These are phyloP conservation scores for Tillandsia leiboldiana DNA, from an alignment of 176 grass and related monocot genomes.

Conservation along the genomic window DNA sequence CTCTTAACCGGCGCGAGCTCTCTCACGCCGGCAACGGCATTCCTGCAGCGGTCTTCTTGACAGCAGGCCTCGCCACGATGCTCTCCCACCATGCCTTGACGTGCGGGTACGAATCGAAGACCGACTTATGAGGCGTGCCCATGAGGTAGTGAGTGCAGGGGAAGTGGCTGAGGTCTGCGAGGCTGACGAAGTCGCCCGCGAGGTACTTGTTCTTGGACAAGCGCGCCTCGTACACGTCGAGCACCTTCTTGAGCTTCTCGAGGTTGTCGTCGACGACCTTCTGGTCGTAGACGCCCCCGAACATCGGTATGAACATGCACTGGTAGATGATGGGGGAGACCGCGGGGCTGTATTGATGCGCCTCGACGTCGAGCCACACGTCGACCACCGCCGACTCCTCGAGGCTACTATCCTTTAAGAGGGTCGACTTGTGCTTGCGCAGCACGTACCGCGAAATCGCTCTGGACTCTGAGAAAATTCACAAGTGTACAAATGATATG, in stretches of 20 bases:
- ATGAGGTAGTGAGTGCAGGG: slow-evolving; percentile 28
- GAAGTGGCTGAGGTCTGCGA: slow-evolving; percentile 48
- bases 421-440: slow-evolving; percentile 48
- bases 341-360: slow-evolving; percentile 36
- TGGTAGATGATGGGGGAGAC: slow-evolving; percentile 31
- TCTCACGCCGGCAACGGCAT: slow-evolving; percentile 3
- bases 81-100: slow-evolving; percentile 60
- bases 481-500: no score
- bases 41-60: slow-evolving; percentile 31
- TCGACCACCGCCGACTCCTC: slow-evolving; percentile 43
- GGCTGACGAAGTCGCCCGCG: slow-evolving; percentile 58
- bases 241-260: slow-evolving; percentile 45
- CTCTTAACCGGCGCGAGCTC: not conserved
- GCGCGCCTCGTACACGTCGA: slow-evolving; percentile 45
- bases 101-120: slow-evolving; percentile 35
- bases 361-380: slow-evolving; percentile 60
- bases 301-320: slow-evolving; percentile 20
- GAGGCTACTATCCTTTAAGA: slow-evolving; percentile 30
- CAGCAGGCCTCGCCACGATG: slow-evolving; percentile 32
- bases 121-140: slow-evolving; percentile 23
- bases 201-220: slow-evolving; percentile 41
- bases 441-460: slow-evolving; percentile 46
- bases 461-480: slow-evolving; percentile 40
- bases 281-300: slow-evolving; percentile 34
- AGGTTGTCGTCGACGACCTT: slow-evolving; percentile 28